Base-by-base conservation (phyloP, 2,329 filamentous ascomycete genomes). In the Ascochyta lentis region DNA sequence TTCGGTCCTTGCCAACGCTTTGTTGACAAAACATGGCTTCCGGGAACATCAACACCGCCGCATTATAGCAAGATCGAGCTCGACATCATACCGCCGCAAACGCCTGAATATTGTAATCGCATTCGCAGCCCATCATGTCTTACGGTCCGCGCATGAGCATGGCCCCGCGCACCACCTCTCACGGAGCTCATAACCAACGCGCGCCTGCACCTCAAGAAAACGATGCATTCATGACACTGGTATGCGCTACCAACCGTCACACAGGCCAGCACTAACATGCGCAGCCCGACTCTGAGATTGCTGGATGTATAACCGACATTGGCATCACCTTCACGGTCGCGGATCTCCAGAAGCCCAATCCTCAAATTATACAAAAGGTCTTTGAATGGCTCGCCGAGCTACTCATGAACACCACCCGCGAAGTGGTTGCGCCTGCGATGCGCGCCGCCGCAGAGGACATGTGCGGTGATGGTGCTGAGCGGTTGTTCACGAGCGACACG, bases 301-400 rank as follows among this genome's bases (percentile, higher is more conserved):
- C 94, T 66, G 92, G 91, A 74, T 99, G 95, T 77, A 97, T 99
- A 79, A 95, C 89, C 70, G 95, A 98, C 75, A 96, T 98, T 69
- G 94, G 94, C 56, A 93, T 98, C 68, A 88, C 86, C 26, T 97
- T 98, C 76, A 90, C 86, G 33, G 82, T 93, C 16, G 86, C 89
- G 58, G 94, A 99, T 77, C 84, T 99, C 37, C 88, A 94, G 67
- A 98, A 97, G 73, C 95, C 95, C 5, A 96, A 96, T 68, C 89
- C 95, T 3, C 86, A 94, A 58, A 92, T 96, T 70, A 93, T 98
- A 49, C 95, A 99, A 77, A 92, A 95, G 81, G 92, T 99, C 48
- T 96, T 98, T 73, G 95, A 99, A 82, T 96, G 92, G 89, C 95
- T 99, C 67, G 93, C 92, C 56, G 93, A 97, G 72, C 83, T 97